phyloP scores from a whole-genome alignment of 2,329 filamentous ascomycete species.

The Talaromyces sp. region DNA sequence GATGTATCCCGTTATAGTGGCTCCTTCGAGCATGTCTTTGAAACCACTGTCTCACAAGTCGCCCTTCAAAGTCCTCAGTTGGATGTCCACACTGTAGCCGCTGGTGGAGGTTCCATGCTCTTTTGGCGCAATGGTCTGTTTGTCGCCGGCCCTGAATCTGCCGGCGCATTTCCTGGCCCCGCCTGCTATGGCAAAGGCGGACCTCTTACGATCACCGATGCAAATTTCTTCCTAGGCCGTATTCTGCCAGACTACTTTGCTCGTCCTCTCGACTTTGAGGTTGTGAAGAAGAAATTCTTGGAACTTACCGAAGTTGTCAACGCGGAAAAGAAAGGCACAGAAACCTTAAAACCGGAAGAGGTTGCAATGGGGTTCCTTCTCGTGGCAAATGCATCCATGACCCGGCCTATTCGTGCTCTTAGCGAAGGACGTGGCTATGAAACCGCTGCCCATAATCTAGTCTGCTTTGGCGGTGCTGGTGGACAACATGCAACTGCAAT shows the following conservation, averaged over 20 bases:
- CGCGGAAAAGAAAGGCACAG: slow-evolving; percentile 26
- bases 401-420: slow-evolving; percentile 25
- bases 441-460: slow-evolving; percentile 28
- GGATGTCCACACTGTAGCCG: slow-evolving; percentile 90
- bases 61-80: slow-evolving; percentile 89
- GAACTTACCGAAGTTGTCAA: slow-evolving; percentile 46
- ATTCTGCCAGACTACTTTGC: slow-evolving; percentile 71
- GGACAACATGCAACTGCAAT: slow-evolving; percentile 44
- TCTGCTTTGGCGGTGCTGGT: slow-evolving; percentile 33
- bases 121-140: slow-evolving; percentile 86
- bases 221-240: slow-evolving; percentile 79
- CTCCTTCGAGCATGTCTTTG: slow-evolving; percentile 85
- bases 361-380: slow-evolving; percentile 26
- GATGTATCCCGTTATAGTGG: slow-evolving; percentile 83
- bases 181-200: slow-evolving; percentile 89
- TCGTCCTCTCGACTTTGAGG: slow-evolving; percentile 40
- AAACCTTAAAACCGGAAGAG: slow-evolving; percentile 27
- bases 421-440: slow-evolving; percentile 28
- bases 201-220: slow-evolving; percentile 87
- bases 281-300: slow-evolving; percentile 40
- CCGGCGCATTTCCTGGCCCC: slow-evolving; percentile 82
- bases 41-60: slow-evolving; percentile 84
- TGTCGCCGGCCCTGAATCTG: slow-evolving; percentile 84
- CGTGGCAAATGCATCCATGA: slow-evolving; percentile 26
- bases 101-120: slow-evolving; percentile 64